Conservation (phyloP, 192 early-diverging fungal genomes). For the Coemansia javaensis region DNA sequence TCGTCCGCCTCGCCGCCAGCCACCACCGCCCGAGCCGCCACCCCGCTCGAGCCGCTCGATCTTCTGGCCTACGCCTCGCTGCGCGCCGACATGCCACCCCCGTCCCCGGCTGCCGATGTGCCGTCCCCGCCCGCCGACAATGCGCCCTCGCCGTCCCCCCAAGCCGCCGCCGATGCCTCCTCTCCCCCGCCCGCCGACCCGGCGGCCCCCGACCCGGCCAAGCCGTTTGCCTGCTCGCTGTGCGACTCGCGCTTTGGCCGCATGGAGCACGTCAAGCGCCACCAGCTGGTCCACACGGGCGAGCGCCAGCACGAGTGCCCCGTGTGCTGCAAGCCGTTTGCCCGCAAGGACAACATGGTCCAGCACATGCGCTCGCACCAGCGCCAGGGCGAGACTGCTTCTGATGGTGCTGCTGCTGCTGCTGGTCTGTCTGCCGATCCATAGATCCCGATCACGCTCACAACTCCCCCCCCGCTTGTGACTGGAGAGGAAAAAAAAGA, state of each 20-base stretch:
- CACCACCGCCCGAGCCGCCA: not conserved
- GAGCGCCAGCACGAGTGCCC: slow-evolving; percentile 69
- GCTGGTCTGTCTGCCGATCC: too few species aligned
- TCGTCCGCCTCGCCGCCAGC: not conserved
- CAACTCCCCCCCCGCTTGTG: too few species aligned
- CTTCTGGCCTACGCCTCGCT: too few species aligned
- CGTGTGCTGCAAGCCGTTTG: slow-evolving; percentile 59
- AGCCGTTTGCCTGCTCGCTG: slow-evolving; percentile 44
- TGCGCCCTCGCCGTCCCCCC: too few species aligned
- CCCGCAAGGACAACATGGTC: slow-evolving; percentile 75
- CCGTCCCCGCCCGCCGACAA: too few species aligned
- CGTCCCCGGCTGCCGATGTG: too few species aligned
- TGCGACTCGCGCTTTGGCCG: slow-evolving; percentile 59
- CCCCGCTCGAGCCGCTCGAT: too few species aligned
- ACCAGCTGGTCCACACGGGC: slow-evolving; percentile 51
- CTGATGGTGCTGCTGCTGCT: too few species aligned
- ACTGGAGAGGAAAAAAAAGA: too few species aligned
- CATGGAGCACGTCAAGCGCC: slow-evolving; percentile 49
- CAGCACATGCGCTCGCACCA: slow-evolving; percentile 72
- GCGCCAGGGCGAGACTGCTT: slow-evolving; percentile 9
- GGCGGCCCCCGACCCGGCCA: slow-evolving; percentile 20
- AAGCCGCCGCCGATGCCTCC: not conserved
- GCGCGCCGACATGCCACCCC: too few species aligned
- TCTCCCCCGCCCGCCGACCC: not conserved
- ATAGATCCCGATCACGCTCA: too few species aligned